A percentile compares a stretch with the other conserved stretches of the same genome.
Evolutionary conservation across 2,329 filamentous ascomycete species (phyloP).

Genomic region (Aquanectria penicillioides): DNA sequence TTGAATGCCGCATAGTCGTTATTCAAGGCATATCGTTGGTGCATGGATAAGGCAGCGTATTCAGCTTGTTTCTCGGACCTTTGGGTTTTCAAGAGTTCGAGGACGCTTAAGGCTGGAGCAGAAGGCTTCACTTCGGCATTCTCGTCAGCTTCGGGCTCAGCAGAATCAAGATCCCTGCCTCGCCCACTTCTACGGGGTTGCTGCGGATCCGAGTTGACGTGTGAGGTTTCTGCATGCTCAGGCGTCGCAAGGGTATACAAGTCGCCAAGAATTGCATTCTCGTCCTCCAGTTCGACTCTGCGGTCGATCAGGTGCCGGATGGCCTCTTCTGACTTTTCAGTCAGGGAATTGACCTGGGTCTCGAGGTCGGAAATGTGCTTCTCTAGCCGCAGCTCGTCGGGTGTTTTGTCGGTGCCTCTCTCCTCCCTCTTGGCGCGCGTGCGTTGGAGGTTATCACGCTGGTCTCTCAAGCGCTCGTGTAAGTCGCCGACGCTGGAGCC

Average conservation of each 20-base stretch:
- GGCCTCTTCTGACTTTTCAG: constrained; percentile 56
- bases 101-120: constrained; percentile 35
- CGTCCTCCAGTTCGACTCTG: constrained; percentile 61
- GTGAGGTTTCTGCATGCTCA: constrained; percentile 12
- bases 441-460: constrained; percentile 46
- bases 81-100: constrained; percentile 49
- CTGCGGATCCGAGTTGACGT: not conserved
- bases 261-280: constrained; percentile 50
- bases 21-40: constrained; percentile 63
- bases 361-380: constrained; percentile 52
- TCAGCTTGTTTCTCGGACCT: constrained; percentile 51
- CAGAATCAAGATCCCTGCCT: constrained; percentile 24
- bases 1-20: constrained; percentile 71
- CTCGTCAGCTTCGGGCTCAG: constrained; percentile 26
- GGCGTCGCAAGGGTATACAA: constrained; percentile 45
- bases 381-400: constrained; percentile 51
- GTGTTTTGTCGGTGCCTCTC: constrained; percentile 47
- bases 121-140: constrained; percentile 39
- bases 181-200: constrained; percentile 20
- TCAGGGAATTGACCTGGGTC: constrained; percentile 53
- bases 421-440: constrained; percentile 49
- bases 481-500: constrained; percentile 58
- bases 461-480: constrained; percentile 57
- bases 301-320: constrained; percentile 61
- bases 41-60: constrained; percentile 53